These are phyloP conservation scores for Penicillium egyptiacum DNA, from an alignment of 495 filamentous ascomycete genomes.

Conservation along the genomic window DNA sequence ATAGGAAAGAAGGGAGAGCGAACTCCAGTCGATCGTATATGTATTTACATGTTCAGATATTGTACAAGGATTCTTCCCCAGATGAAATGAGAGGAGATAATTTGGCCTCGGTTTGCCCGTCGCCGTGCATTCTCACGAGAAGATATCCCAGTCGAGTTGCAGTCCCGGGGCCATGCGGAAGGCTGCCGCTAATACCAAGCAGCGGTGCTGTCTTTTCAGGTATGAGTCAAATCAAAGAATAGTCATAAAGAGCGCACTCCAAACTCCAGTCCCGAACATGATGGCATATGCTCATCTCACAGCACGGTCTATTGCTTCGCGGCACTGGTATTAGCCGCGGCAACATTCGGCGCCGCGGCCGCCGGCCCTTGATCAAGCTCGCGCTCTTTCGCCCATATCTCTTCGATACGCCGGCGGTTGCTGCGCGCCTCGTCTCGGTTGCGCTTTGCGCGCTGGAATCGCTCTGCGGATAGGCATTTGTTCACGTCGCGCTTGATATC, in stretches of 20 bases:
- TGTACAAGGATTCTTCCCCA: conserved; percentile 14
- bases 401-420: conserved; percentile 66
- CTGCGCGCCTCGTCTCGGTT: conserved; percentile 73
- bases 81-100: conserved; percentile 24
- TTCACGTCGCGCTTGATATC: conserved; percentile 77
- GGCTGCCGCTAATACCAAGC: neutral
- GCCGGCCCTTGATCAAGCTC: conserved; percentile 23
- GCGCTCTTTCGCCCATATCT: conserved; percentile 70
- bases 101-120: neutral
- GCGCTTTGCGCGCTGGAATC: conserved; percentile 67
- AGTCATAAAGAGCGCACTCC: conserved; percentile 11
- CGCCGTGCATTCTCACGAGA: neutral
- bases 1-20: neutral
- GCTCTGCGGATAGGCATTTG: conserved; percentile 75
- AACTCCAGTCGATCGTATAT: neutral
- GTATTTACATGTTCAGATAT: conserved; percentile 14
- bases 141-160: neutral
- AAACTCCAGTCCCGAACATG: conserved; percentile 19
- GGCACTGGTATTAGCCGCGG: conserved; percentile 7
- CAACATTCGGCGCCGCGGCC: neutral
- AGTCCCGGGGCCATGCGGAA: neutral
- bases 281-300: conserved; percentile 4
- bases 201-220: neutral
- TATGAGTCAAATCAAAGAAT: neutral
- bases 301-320: conserved; percentile 20